Evolutionary conservation across 2,329 filamentous ascomycete genomes (phyloP).

Genomic region (Xylaria sp.): DNA sequence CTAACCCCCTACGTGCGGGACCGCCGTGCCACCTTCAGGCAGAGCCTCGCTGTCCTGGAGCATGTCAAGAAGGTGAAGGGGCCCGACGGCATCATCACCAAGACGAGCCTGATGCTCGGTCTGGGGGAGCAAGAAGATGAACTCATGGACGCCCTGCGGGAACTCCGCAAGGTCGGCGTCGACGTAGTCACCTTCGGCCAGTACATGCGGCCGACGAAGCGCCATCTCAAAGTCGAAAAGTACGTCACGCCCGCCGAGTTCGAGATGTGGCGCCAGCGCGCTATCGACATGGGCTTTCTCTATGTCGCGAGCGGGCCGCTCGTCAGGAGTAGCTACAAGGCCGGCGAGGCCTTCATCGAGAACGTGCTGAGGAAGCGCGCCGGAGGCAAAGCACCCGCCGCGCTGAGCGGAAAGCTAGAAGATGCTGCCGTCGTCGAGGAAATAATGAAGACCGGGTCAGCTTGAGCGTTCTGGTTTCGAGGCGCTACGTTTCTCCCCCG

Average conservation of each 20-base stretch:
- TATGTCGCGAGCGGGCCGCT: constrained; percentile 95
- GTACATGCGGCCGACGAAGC: constrained; percentile 99
- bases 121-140: constrained; percentile 92
- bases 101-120: constrained; percentile 97
- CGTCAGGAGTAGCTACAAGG: constrained; percentile 96
- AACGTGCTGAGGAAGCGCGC: constrained; percentile 91
- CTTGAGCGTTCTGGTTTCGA: not conserved
- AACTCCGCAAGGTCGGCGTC: constrained; percentile 81
- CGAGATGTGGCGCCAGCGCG: constrained; percentile 88
- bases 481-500: not conserved
- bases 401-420: constrained; percentile 38
- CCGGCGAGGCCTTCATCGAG: constrained; percentile 97
- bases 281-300: constrained; percentile 93
- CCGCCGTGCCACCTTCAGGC: constrained; percentile 86
- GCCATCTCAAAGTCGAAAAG: constrained; percentile 95
- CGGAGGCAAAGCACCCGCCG: constrained; percentile 50
- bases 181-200: constrained; percentile 99
- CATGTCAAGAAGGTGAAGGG: constrained; percentile 76
- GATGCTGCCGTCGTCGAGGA: constrained; percentile 41
- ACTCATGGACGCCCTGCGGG: constrained; percentile 79
- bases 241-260: constrained; percentile 94
- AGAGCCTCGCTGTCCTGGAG: constrained; percentile 81
- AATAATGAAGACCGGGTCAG: constrained; percentile 32
- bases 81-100: constrained; percentile 81
- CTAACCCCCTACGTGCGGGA: constrained; percentile 92